Evolutionary conservation across 2,329 filamentous ascomycete species (phyloP), one percentile per base, ranked within the genome.

Genomic region (Aplosporella prunicola): DNA sequence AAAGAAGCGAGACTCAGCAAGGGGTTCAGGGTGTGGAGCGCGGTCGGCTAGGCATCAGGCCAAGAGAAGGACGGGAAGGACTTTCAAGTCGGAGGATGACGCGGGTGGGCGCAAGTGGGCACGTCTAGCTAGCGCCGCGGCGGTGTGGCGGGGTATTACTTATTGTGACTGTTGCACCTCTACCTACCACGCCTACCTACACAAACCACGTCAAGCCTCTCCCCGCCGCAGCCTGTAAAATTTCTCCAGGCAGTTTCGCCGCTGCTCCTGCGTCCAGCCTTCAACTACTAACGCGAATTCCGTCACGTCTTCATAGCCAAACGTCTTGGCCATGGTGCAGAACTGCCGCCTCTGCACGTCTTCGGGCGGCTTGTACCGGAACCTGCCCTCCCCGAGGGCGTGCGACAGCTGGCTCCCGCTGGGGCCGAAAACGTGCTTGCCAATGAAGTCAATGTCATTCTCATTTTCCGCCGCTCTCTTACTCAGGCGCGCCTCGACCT

Each of bases 271-370:
- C 30, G 83, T 93, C 84, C 87, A 93, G 10, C 78, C 75, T 60
- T 96, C 91, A 3, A 96, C 88, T 10, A 87, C 77, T 24, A 95
- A 65, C 3, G 88, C 91, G 68, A 96, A 96, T 43, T 91, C 82
- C 0, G 78, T 82, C 1, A 80, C 78, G 53, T 75, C 80, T 1
- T 71, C 66, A 53, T 86, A 93, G 1, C 84, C 85, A 56, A 86
- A 83, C 38, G 76, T 75, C 50, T 69, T 72, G 1, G 87, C 85
- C 84, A 96, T 94, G 17, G 79, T 82, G 60, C 87, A 93, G 51
- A 98, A 93, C 51, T 96, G 88, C 13, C 89, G 72, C 35, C 72
- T 71, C 60, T 77, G 76, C 7, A 95, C 82, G 7, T 80, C 75
- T 35, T 72, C 67, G 0, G 84, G 81, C 0, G 89, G 89, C 25